phyloP scores from a whole-genome alignment of 495 filamentous ascomycete species.

The Aspergillus haitiensis region DNA sequence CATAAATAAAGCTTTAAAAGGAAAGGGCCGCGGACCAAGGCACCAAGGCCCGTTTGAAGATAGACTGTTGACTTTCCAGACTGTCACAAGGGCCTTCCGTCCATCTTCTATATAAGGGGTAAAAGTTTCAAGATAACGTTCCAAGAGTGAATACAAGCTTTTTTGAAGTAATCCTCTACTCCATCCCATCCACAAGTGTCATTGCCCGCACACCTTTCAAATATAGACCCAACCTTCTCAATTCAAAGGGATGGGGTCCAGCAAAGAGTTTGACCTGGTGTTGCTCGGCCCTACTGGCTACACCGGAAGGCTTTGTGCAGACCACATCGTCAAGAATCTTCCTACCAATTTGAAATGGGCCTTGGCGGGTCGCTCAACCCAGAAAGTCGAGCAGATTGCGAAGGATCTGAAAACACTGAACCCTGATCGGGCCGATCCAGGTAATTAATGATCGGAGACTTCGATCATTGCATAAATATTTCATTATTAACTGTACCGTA shows the following conservation, averaged over 20 bases:
- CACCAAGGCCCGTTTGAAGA: neutral
- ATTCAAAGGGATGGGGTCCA: constrained; percentile 33
- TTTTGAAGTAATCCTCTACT: neutral
- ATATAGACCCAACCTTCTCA: neutral
- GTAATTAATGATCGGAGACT: constrained; percentile 39
- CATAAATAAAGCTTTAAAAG: neutral
- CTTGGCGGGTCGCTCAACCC: constrained; percentile 74
- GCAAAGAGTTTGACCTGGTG: constrained; percentile 76
- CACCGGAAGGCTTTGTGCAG: constrained; percentile 75
- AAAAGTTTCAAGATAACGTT: too few species aligned
- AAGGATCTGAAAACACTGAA: constrained; percentile 65
- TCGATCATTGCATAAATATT: neutral
- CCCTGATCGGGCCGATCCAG: constrained; percentile 67
- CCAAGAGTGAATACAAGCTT: too few species aligned
- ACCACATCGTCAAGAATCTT: constrained; percentile 71
- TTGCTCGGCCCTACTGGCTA: constrained; percentile 86
- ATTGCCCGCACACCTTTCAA: neutral
- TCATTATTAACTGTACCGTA: constrained; percentile 28
- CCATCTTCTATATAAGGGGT: too few species aligned
- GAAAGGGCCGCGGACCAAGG: neutral
- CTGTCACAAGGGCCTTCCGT: too few species aligned
- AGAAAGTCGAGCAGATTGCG: constrained; percentile 70
- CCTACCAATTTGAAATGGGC: constrained; percentile 89
- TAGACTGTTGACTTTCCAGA: neutral
- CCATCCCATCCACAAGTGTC: neutral